Base-by-base conservation (phyloP, 1,284 basidiomycete genomes). In the Leccinum subfulvum region DNA sequence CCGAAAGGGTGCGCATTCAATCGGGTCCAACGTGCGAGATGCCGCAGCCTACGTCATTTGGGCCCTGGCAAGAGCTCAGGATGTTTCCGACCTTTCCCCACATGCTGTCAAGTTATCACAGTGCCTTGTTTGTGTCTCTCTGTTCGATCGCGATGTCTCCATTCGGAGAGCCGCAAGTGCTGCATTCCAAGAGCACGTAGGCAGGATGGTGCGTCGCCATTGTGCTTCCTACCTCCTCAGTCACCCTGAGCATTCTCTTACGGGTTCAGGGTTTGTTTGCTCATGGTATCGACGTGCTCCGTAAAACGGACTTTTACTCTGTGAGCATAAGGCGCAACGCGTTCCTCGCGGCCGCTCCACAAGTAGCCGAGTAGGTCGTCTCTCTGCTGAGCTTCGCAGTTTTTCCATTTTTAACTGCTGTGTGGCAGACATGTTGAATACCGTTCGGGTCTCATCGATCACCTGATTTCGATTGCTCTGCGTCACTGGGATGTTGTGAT, bases 141-240 rank as follows among this genome's bases (percentile, higher is more conserved):
- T 95, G 44, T 95, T 90, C 68, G 97, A 99, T 77, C 85, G 97
- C 30, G 97, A 99, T 73, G 89, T 98, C 13, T 92, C 94, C 63
- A 95, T 99, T 57, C 85, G 97, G n/a, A 81, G 97, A 65, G 97
- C 97, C 4, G 95, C 97, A 3, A 98, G 96, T 76, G 97, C 97
- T 9, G 95, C 97, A 3, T 99, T 95, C 74, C 97, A 99, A 75
- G 97, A 99, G 76, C 91, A 92, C 70, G 97, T 98, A 49, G 97
- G 97, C 9, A 82, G 97, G 69, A 91, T 92, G 77, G 94, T 96
- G 70, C 77, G 87, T 77, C 35, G 21, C 51, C 35, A 30, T 58
- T 60, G 56, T 63, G 23, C 58, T 55, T 66, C 49, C 60, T 54
- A 41, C 41, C 33, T 59, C 30, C n/a, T 63, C 55, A 35, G 41